Conservation (phyloP, 305 asterid species). For the Solanum hybrid region DNA sequence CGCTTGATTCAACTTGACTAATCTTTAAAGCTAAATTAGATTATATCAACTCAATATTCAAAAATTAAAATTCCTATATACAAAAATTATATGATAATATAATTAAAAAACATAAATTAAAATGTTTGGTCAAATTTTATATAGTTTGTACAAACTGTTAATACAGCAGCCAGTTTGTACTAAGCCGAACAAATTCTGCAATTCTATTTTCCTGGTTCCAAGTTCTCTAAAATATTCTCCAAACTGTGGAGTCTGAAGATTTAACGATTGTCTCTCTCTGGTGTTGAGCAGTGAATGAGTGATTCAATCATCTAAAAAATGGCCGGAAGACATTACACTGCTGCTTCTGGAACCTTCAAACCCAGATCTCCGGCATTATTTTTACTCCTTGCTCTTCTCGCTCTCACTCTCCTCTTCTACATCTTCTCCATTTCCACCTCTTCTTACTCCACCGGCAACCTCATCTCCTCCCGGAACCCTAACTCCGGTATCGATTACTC, state of each 20-base stretch:
- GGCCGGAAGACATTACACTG: conserved; percentile 55
- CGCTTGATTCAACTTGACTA: not conserved
- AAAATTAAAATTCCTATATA: not conserved
- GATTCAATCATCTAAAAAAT: conserved; percentile 20
- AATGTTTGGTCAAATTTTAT: not conserved
- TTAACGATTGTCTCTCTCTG: not conserved
- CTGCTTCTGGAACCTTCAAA: conserved; percentile 22
- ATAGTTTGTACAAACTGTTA: not conserved
- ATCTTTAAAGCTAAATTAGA: too few relatives aligned
- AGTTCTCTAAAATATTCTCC: not conserved
- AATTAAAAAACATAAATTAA: not conserved
- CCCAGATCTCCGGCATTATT: conserved; percentile 39
- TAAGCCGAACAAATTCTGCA: not conserved
- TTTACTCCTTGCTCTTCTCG: conserved; percentile 26
- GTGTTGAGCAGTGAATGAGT: not conserved
- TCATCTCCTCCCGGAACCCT: conserved; percentile 30
- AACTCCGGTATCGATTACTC: conserved; percentile 52
- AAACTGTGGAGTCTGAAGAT: not conserved
- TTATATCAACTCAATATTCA: not conserved
- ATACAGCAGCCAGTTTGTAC: not conserved
- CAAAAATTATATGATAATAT: not conserved
- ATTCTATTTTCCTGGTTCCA: not conserved
- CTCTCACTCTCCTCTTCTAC: conserved; percentile 47
- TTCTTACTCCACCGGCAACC: conserved; percentile 10
- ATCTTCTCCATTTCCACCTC: conserved; percentile 14